Conservation (phyloP, 2,329 filamentous ascomycete genomes). For the Geosmithia putterillii region DNA sequence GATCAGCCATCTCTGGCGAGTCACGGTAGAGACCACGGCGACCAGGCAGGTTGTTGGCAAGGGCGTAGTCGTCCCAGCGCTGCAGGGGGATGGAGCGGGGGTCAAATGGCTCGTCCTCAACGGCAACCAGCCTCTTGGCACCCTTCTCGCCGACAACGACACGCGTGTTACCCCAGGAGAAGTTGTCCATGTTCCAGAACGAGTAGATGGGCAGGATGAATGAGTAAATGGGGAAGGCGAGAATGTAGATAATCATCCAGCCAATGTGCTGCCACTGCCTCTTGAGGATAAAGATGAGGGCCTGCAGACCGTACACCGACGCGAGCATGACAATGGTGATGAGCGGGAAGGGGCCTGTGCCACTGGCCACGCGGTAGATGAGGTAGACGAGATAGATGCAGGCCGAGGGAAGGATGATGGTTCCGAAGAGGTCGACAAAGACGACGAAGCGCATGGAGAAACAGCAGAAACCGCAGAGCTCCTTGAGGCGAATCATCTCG, state of each 20-base stretch:
- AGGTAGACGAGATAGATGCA: slow-evolving; percentile 79
- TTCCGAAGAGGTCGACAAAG: slow-evolving; percentile 86
- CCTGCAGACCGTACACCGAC: slow-evolving; percentile 89
- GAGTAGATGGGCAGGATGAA: slow-evolving; percentile 89
- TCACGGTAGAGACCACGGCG: slow-evolving; percentile 63
- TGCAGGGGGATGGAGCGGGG: slow-evolving; percentile 88
- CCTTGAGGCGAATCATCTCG: slow-evolving; percentile 79
- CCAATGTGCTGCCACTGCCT: slow-evolving; percentile 97
- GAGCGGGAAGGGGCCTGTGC: slow-evolving; percentile 64
- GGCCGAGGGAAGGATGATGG: slow-evolving; percentile 81
- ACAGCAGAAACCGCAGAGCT: slow-evolving; percentile 97
- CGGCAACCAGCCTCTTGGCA: slow-evolving; percentile 76
- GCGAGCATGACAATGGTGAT: slow-evolving; percentile 85
- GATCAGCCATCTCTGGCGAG: slow-evolving; percentile 52
- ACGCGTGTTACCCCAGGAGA: slow-evolving; percentile 97
- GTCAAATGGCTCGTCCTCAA: slow-evolving; percentile 77
- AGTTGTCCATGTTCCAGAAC: slow-evolving; percentile 99
- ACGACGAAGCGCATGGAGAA: slow-evolving; percentile 98
- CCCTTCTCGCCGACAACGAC: slow-evolving; percentile 93
- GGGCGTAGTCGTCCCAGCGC: slow-evolving; percentile 93
- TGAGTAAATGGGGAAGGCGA: slow-evolving; percentile 91
- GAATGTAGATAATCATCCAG: slow-evolving; percentile 98
- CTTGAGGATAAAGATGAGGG: slow-evolving; percentile 91
- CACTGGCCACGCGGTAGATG: slow-evolving; percentile 63
- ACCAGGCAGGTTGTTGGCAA: slow-evolving; percentile 76